Conservation (phyloP, 2,329 filamentous ascomycete genomes). For the Biscogniauxia mediterranea region DNA sequence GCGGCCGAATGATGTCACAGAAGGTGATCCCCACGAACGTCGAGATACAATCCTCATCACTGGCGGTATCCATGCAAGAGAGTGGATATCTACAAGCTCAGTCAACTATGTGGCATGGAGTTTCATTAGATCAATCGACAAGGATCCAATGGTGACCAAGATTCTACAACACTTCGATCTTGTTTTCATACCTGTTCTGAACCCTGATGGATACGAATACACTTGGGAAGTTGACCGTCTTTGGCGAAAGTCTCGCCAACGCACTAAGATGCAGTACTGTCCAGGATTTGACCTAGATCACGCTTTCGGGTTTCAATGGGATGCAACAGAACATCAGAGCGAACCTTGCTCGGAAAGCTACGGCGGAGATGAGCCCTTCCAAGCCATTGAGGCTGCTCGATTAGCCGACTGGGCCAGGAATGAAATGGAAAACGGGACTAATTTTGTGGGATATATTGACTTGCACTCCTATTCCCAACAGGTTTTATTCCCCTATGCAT, state of each 20-base stretch:
- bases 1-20: slow-evolving; percentile 27
- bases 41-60: slow-evolving; percentile 79
- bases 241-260: slow-evolving; percentile 92
- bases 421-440: slow-evolving; percentile 66
- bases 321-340: slow-evolving; percentile 59
- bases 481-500: slow-evolving; percentile 88
- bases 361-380: slow-evolving; percentile 78
- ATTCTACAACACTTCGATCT: slow-evolving; percentile 84
- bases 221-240: slow-evolving; percentile 88
- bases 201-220: slow-evolving; percentile 93
- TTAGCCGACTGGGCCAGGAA: slow-evolving; percentile 83
- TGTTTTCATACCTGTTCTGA: slow-evolving; percentile 82
- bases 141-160: slow-evolving; percentile 67
- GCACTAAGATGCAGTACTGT: slow-evolving; percentile 79
- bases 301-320: slow-evolving; percentile 82
- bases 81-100: slow-evolving; percentile 94
- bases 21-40: slow-evolving; percentile 38
- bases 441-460: slow-evolving; percentile 84
- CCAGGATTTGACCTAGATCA: slow-evolving; percentile 87
- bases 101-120: slow-evolving; percentile 90
- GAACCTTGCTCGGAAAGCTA: slow-evolving; percentile 93
- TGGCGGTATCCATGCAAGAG: slow-evolving; percentile 86
- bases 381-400: slow-evolving; percentile 73
- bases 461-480: slow-evolving; percentile 95
- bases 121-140: slow-evolving; percentile 79